Evolutionary conservation across 2,329 filamentous ascomycete genomes (phyloP).

Genomic region (Lecanicillium sp.): DNA sequence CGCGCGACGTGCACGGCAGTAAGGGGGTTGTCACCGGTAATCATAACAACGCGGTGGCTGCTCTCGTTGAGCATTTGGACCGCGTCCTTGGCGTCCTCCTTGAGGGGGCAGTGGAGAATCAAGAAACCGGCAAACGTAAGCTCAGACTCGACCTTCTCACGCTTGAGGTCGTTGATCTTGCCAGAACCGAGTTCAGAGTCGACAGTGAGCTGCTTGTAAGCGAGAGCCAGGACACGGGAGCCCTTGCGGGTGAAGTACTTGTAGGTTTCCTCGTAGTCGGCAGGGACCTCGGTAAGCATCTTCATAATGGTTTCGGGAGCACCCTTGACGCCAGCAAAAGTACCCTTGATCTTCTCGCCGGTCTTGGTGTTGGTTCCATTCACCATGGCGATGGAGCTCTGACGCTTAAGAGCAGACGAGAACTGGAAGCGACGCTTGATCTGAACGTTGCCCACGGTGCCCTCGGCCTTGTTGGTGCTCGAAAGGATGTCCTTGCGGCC

Average conservation of each 20-base stretch:
- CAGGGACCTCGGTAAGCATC: conserved; percentile 77
- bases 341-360: conserved; percentile 71
- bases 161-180: conserved; percentile 88
- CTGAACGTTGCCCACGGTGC: conserved; percentile 66
- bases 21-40: conserved; percentile 95
- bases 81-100: conserved; percentile 90
- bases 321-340: conserved; percentile 93
- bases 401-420: conserved; percentile 90
- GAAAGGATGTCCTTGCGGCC: conserved; percentile 80
- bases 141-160: conserved; percentile 81
- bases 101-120: conserved; percentile 89
- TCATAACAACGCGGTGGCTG: conserved; percentile 98
- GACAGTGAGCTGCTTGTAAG: conserved; percentile 82
- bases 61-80: conserved; percentile 98
- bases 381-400: conserved; percentile 88
- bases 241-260: conserved; percentile 97
- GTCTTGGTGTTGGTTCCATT: conserved; percentile 64
- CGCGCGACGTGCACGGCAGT: conserved; percentile 93
- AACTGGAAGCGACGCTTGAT: conserved; percentile 98
- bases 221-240: conserved; percentile 86
- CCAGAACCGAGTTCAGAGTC: conserved; percentile 76
- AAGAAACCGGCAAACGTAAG: conserved; percentile 91
- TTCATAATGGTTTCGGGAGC: conserved; percentile 94
- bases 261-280: conserved; percentile 94
- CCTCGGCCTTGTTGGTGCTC: conserved; percentile 42